Conservation (phyloP, 1,284 basidiomycete species). For the Apiotrichum gracile region DNA sequence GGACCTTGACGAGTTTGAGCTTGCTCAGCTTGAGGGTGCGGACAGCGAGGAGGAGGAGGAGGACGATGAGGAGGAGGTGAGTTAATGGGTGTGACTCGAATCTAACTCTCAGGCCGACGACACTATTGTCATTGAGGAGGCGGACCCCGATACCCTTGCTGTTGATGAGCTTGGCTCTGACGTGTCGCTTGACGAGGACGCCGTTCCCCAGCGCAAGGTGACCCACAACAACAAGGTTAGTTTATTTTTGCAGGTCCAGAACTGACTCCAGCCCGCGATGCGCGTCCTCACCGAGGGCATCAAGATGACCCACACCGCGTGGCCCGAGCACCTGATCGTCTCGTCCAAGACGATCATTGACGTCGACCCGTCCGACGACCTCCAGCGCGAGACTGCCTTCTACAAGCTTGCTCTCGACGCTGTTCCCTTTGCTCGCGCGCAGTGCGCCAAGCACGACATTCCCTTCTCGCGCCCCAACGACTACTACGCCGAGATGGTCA, state of each 20-base stretch:
- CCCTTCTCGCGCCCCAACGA: constrained; percentile 90
- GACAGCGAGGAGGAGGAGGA: constrained; percentile 59
- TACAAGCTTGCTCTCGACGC: constrained; percentile 91
- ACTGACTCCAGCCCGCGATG: constrained; percentile 60
- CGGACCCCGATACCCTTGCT: constrained; percentile 52
- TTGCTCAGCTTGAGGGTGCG: constrained; percentile 49
- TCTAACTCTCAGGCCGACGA: constrained; percentile 20
- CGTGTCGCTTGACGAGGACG: constrained; percentile 63
- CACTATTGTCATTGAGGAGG: constrained; percentile 45
- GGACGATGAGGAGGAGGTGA: constrained; percentile 54
- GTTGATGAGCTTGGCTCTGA: constrained; percentile 66
- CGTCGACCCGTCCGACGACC: constrained; percentile 68
- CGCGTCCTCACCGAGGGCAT: constrained; percentile 73
- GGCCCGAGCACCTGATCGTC: constrained; percentile 77
- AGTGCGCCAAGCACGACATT: constrained; percentile 64
- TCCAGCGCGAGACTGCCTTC: constrained; percentile 90
- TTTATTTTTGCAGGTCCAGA: constrained; percentile 2
- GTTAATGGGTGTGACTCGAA: constrained; percentile 16
- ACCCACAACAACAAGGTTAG: constrained; percentile 73
- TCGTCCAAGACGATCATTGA: constrained; percentile 68
- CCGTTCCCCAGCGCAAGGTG: constrained; percentile 69
- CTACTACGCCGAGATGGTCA: constrained; percentile 99
- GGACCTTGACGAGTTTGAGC: constrained; percentile 38
- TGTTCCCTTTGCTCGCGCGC: constrained; percentile 65
- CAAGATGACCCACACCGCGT: constrained; percentile 67